Evolutionary conservation across 2,329 filamentous ascomycete genomes (phyloP).

Genomic region (Cladosporium sp.): DNA sequence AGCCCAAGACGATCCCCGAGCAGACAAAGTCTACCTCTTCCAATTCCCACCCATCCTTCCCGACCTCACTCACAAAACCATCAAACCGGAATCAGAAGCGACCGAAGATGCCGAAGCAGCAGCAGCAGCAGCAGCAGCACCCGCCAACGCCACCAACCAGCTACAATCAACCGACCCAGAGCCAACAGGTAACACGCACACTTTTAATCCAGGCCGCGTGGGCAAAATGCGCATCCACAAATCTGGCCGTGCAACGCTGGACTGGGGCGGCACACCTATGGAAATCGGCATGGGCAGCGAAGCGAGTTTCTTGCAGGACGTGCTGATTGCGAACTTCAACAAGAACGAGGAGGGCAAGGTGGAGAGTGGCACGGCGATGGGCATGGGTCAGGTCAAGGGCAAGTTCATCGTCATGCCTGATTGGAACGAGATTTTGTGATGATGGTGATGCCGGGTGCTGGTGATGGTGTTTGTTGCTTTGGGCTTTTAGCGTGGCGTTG

Average conservation of each 20-base stretch:
- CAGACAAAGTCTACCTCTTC: constrained; percentile 62
- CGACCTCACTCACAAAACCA: constrained; percentile 48
- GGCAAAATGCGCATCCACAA: constrained; percentile 63
- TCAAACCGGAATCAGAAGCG: constrained; percentile 33
- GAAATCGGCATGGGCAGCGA: constrained; percentile 58
- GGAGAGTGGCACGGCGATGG: constrained; percentile 48
- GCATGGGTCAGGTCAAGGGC: constrained; percentile 63
- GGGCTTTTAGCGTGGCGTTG: constrained; percentile 19
- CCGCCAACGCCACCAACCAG: constrained; percentile 37
- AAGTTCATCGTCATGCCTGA: constrained; percentile 66
- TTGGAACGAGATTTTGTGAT: constrained; percentile 53
- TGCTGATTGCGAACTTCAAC: constrained; percentile 45
- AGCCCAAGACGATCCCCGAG: constrained; percentile 41
- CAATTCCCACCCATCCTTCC: constrained; percentile 65
- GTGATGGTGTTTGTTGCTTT: constrained; percentile 23
- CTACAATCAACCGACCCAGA: constrained; percentile 38
- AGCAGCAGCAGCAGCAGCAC: constrained; percentile 18
- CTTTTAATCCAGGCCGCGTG: constrained; percentile 54
- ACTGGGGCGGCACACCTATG: constrained; percentile 63
- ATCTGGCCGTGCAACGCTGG: constrained; percentile 61
- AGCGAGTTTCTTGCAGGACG: constrained; percentile 62
- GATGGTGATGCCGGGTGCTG: background rate
- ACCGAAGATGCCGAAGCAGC: constrained; percentile 23
- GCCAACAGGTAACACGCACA: constrained; percentile 31
- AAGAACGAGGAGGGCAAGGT: constrained; percentile 27